Base-by-base conservation (phyloP, 75 land plant species). In the Selaginella moellendorffii region DNA sequence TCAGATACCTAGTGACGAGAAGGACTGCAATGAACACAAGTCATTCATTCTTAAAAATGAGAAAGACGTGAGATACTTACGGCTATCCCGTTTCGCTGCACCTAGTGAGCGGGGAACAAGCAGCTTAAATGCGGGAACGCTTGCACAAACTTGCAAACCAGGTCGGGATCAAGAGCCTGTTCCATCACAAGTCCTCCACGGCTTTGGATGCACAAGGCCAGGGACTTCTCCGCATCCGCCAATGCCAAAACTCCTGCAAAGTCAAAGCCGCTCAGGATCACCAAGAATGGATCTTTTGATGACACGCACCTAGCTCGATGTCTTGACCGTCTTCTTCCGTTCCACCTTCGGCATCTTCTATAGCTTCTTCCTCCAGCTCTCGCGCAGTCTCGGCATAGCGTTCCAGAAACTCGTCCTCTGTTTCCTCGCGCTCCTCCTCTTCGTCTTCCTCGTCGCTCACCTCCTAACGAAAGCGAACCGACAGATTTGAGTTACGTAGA, bases 341-440 rank as follows among this genome's bases (percentile, higher is more conserved):
- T 61, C 78, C 80, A 18, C 70, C 85, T 65, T 75, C 77, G 51
- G 76, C 86, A 66, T 88, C 87, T 12, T 69, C 76, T 36, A 72
- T 24, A 0, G 77, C 61, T 28, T 71, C 78, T 17, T 65, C 70
- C 60, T 82, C 80, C 52, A 83, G 72, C 21, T 64, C 85, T 62
- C 66, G 63, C 46, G 86, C 89, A 64, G 79, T 84, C 72, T 78
- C 28, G n/a, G 89, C 89, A 62, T 80, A 82, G 62, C 89, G 78
- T 54, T 82, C 80, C 62, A 85, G 59, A 68, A 88, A 88, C 30
- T 88, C 83, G 28, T 88, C 83, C 66, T 88, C 83, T 5, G 85
- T 88, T 74, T 88, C 86, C 67, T 88, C 89, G 53, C 30, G 81
- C 54, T 69, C 58, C 18, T 19, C 21, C 64, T 68, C 51, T 17